phyloP scores from a whole-genome alignment of 2,329 filamentous ascomycete genomes.

The Mycosphaerelloides madeirae region DNA sequence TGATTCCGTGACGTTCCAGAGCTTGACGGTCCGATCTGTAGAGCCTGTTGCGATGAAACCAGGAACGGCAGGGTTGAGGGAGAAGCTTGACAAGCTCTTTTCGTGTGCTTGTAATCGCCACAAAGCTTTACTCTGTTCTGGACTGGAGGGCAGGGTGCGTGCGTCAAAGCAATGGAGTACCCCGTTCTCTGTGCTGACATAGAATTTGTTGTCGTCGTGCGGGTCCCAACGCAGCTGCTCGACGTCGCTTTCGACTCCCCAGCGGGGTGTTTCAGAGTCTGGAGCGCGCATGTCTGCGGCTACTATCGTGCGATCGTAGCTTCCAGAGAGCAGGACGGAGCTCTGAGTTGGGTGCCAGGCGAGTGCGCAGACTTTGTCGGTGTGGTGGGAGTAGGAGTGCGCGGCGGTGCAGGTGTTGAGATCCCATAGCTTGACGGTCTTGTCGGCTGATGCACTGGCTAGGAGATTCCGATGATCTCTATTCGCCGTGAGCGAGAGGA shows the following conservation, averaged over 20 bases:
- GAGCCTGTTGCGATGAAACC: conserved; percentile 92
- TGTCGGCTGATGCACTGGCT: conserved; percentile 91
- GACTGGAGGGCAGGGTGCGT: conserved; percentile 67
- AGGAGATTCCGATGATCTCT: conserved; percentile 89
- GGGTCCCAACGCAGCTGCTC: conserved; percentile 91
- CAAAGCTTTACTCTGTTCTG: conserved; percentile 72
- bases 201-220: conserved; percentile 90
- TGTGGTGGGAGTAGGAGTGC: conserved; percentile 93
- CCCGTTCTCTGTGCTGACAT: conserved; percentile 83
- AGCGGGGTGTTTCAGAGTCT: conserved; percentile 72
- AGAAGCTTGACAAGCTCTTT: conserved; percentile 84
- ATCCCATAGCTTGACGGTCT: conserved; percentile 97
- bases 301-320: conserved; percentile 89
- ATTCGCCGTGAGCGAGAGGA: conserved; percentile 87
- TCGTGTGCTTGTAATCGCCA: conserved; percentile 97
- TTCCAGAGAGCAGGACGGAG: conserved; percentile 84
- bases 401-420: conserved; percentile 86
- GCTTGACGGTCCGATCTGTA: conserved; percentile 89
- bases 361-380: conserved; percentile 94
- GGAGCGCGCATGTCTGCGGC: conserved; percentile 96
- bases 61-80: conserved; percentile 83
- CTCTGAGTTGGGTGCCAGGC: conserved; percentile 88
- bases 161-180: conserved; percentile 89
- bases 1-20: conserved; percentile 78
- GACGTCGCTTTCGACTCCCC: conserved; percentile 93